These are phyloP conservation scores for Akebia trifoliata DNA, from an alignment of 164 flowering plant genomes.

Conservation along the genomic window DNA sequence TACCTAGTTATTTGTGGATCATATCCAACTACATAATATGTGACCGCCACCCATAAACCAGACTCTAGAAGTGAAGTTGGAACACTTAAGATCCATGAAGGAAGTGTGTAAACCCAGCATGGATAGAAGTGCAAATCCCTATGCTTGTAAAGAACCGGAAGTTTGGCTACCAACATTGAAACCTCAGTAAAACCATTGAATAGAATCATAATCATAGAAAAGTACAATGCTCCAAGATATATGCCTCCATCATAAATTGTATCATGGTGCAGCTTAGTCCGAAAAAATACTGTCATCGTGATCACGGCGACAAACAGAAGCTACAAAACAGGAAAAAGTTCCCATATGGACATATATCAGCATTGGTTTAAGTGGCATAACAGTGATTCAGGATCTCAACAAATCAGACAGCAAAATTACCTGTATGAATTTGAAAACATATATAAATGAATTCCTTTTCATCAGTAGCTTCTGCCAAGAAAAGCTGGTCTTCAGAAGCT, in stretches of 20 bases:
- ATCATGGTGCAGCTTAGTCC: slow-evolving; percentile 67
- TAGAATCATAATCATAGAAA: slow-evolving; percentile 75
- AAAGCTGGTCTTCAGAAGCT: slow-evolving; percentile 74
- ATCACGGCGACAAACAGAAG: slow-evolving; percentile 81
- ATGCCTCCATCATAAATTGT: slow-evolving; percentile 80
- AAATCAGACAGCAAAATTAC: slow-evolving; percentile 28
- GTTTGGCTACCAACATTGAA: slow-evolving; percentile 85
- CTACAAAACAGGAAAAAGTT: slow-evolving; percentile 40
- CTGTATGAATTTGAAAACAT: slow-evolving; percentile 88
- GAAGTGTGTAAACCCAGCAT: slow-evolving; percentile 89
- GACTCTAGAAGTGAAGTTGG: slow-evolving; percentile 88
- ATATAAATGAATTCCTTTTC: slow-evolving; percentile 89
- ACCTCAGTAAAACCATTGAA: slow-evolving; percentile 98
- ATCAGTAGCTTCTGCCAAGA: slow-evolving; percentile 80
- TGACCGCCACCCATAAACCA: slow-evolving; percentile 83
- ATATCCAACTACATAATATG: slow-evolving; percentile 89
- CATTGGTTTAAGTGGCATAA: neutral
- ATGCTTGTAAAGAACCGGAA: slow-evolving; percentile 92
- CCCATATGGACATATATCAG: slow-evolving; percentile 12
- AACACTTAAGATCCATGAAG: slow-evolving; percentile 87
- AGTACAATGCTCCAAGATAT: slow-evolving; percentile 84
- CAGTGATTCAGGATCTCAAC: neutral
- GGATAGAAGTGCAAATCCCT: slow-evolving; percentile 95
- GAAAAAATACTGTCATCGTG: slow-evolving; percentile 91
- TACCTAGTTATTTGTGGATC: slow-evolving; percentile 85